Conservation (phyloP, 306 rosid species). For the Ormosia emarginata region DNA sequence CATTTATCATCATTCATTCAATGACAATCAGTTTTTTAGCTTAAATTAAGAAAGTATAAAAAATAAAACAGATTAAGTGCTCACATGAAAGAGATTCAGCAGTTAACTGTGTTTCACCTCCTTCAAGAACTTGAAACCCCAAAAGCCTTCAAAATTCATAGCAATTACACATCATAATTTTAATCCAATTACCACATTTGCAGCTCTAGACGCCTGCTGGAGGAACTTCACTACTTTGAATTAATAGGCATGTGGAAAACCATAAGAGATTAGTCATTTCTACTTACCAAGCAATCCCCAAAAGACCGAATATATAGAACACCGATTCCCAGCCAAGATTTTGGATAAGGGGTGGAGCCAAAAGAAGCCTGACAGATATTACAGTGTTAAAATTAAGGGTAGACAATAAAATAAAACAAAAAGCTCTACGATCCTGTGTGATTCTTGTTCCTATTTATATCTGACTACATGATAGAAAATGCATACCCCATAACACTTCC, state of each 20-base stretch:
- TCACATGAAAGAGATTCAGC: constrained; percentile 57
- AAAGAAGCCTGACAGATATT: constrained; percentile 68
- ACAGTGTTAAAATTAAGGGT: constrained; percentile 26
- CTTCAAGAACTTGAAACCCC: constrained; percentile 74
- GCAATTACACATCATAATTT: constrained; percentile 20
- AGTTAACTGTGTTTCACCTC: constrained; percentile 38
- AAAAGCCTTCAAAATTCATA: constrained; percentile 57
- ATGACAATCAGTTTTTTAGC: neutral
- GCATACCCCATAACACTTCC: constrained; percentile 97
- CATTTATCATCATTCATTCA: neutral
- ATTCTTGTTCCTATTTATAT: neutral
- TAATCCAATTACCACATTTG: constrained; percentile 12
- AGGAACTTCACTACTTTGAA: constrained; percentile 18
- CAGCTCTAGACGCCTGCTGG: neutral
- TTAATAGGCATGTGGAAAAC: neutral
- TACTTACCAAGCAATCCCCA: constrained; percentile 88
- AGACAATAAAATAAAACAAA: neutral
- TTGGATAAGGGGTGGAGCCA: constrained; percentile 93
- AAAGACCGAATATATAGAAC: constrained; percentile 73
- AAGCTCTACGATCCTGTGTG: neutral
- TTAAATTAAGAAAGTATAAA: constrained; percentile 3
- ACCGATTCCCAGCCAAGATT: constrained; percentile 93
- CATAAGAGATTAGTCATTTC: constrained; percentile 10
- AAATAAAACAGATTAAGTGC: constrained; percentile 28
- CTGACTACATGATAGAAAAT: neutral